Conservation (phyloP, 179 eudicot species). For the Dionaea muscipula region DNA sequence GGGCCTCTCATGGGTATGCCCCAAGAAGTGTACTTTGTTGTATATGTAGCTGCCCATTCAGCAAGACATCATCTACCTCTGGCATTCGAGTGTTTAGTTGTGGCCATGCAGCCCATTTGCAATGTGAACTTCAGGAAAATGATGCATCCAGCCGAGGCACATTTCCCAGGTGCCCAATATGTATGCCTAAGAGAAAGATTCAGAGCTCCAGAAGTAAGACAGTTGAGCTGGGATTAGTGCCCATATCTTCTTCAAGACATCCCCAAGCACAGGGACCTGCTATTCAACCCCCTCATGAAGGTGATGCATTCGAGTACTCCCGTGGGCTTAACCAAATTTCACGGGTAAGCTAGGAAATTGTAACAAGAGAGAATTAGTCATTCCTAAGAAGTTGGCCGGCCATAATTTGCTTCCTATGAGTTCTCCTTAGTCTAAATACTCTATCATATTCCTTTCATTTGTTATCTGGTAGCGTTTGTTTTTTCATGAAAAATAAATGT, state of each 20-base stretch:
- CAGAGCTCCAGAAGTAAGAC: slow-evolving; percentile 40
- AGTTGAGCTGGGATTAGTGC: slow-evolving; percentile 46
- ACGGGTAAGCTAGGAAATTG: slow-evolving; percentile 53
- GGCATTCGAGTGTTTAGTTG: slow-evolving; percentile 70
- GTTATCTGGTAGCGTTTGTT: background rate
- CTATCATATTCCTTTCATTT: background rate
- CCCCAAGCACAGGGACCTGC: slow-evolving; percentile 30
- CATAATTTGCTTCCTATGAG: background rate
- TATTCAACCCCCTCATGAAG: slow-evolving; percentile 36
- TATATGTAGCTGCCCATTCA: slow-evolving; percentile 59
- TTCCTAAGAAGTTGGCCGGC: background rate
- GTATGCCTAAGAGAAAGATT: slow-evolving; percentile 56
- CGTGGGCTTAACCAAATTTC: slow-evolving; percentile 37
- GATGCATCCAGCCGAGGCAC: slow-evolving; percentile 29
- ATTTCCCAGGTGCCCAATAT: slow-evolving; percentile 70
- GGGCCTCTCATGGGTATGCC: slow-evolving; percentile 80
- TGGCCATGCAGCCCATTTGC: slow-evolving; percentile 76
- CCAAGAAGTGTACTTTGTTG: slow-evolving; percentile 61
- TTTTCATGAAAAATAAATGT: background rate
- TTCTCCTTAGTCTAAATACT: no score
- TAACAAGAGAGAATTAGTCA: no score
- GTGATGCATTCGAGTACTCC: slow-evolving; percentile 43
- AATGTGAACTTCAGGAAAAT: slow-evolving; percentile 58
- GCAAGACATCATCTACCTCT: slow-evolving; percentile 39
- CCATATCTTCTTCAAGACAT: slow-evolving; percentile 28